Evolutionary conservation across 306 rosid species (phyloP).

Genomic region (Prunus davidiana): DNA sequence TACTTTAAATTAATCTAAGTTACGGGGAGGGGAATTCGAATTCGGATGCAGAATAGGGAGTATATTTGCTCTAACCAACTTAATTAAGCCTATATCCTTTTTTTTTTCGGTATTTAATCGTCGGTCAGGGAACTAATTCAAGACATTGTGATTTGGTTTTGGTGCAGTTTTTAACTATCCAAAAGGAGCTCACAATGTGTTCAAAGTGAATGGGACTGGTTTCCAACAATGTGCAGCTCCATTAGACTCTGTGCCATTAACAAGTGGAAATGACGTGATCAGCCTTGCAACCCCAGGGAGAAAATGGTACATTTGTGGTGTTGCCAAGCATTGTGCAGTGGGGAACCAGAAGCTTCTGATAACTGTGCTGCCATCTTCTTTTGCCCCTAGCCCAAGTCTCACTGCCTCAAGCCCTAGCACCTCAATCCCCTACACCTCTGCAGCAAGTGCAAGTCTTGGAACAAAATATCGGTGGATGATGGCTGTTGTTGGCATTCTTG

Average conservation of each 20-base stretch:
- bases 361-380: constrained; percentile 17
- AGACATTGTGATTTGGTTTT: neutral
- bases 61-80: no score
- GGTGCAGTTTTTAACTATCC: constrained; percentile 32
- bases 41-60: accelerated
- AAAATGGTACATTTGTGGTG: constrained; percentile 41
- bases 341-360: constrained; percentile 28
- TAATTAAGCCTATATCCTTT: neutral
- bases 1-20: neutral
- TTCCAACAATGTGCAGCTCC: constrained; percentile 23
- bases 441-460: neutral
- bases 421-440: neutral
- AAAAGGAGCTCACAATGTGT: constrained; percentile 28
- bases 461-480: neutral
- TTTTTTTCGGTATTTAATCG: neutral
- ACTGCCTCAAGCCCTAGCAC: neutral
- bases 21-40: no score
- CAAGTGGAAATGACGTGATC: constrained; percentile 29
- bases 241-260: neutral
- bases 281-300: constrained; percentile 15
- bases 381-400: neutral
- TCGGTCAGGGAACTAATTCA: neutral
- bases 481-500: neutral
- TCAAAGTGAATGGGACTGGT: constrained; percentile 28
- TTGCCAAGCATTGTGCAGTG: constrained; percentile 19